These are phyloP conservation scores for Coffea canephora DNA, from an alignment of 257 asterid genomes.

Conservation along the genomic window DNA sequence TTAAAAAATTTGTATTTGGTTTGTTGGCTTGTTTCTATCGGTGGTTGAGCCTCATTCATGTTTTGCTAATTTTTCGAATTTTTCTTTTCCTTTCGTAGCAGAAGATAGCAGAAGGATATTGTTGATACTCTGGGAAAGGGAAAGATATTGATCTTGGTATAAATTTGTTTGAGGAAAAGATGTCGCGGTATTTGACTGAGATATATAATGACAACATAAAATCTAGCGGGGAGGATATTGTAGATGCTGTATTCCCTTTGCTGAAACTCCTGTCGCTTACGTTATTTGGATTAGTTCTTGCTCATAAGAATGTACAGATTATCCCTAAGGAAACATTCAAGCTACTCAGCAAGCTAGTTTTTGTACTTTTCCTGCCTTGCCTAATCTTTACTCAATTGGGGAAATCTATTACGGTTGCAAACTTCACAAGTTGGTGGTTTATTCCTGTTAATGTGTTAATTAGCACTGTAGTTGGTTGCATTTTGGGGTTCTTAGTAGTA, in stretches of 20 bases:
- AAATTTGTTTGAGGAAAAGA: not conserved
- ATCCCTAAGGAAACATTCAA: conserved; percentile 40
- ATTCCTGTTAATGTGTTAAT: conserved; percentile 41
- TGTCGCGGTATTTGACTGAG: conserved; percentile 3
- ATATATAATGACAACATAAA: conserved; percentile 19
- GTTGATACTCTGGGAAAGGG: not conserved
- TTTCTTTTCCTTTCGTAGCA: no score
- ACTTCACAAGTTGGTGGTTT: conserved; percentile 40
- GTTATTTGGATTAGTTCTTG: conserved; percentile 30
- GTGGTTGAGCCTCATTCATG: not conserved
- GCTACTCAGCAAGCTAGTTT: conserved; percentile 44
- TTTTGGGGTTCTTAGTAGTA: conserved; percentile 37
- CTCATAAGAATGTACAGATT: conserved; percentile 26
- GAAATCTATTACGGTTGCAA: conserved; percentile 30
- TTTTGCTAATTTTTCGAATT: not conserved
- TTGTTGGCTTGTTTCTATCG: not conserved
- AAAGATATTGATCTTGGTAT: not conserved
- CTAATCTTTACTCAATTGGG: conserved; percentile 39
- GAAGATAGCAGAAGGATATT: conserved; percentile 3
- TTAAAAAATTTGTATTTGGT: not conserved
- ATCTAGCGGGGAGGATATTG: conserved; percentile 19
- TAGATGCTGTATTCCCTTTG: conserved; percentile 35
- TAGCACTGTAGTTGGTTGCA: conserved; percentile 33
- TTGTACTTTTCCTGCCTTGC: conserved; percentile 47
- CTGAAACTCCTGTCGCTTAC: conserved; percentile 36